Evolutionary conservation across 495 filamentous ascomycete species (phyloP), one percentile per base, ranked within the genome.

Genomic region (Pseudomonodictys pantanalensis): DNA sequence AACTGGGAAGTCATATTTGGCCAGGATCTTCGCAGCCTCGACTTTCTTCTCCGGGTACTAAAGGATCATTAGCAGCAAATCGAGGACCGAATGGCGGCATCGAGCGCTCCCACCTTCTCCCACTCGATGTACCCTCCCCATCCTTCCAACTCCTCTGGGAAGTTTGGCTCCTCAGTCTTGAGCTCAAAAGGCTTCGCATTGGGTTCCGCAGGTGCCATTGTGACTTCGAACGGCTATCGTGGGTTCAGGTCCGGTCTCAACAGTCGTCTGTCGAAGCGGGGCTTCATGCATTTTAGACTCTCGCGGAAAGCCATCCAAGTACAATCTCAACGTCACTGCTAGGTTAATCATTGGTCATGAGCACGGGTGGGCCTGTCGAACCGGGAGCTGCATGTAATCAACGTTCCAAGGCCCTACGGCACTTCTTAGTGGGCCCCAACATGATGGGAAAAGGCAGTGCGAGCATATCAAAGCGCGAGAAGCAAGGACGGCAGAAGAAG

Each of bases 1-100:
- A 3, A 45, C 69, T 0, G 77, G 73, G 49, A 87, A 87, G 30
- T 77, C 77, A 45, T 86, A 80, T 28, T 74, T 72, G n/a, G 70
- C 69, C 5, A 88, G 64, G 48, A 86, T 77, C 38, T 80, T 70
- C n/a, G 77, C 73, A 11, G 81, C 85, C 41, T 73, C 70, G 44
- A 75, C 73, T 64, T 83, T 82, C 69, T 86, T 86, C 39, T 86
- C 83, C 0, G 84, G 85, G 52, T 86, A 84, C 11, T 79, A n/a
- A n/a, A n/a, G n/a, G n/a, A n/a, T n/a, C n/a, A n/a, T n/a, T n/a
- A n/a, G n/a, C n/a, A n/a, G n/a, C n/a, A n/a, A n/a, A n/a, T n/a
- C n/a, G n/a, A n/a, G n/a, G n/a, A n/a, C n/a, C n/a, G n/a, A n/a
- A n/a, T n/a, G n/a, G n/a, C n/a, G 38, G 12, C 15, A 15, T 41